phyloP scores from a whole-genome alignment of 495 filamentous ascomycete species.

The Chaetomium cochliodes region DNA sequence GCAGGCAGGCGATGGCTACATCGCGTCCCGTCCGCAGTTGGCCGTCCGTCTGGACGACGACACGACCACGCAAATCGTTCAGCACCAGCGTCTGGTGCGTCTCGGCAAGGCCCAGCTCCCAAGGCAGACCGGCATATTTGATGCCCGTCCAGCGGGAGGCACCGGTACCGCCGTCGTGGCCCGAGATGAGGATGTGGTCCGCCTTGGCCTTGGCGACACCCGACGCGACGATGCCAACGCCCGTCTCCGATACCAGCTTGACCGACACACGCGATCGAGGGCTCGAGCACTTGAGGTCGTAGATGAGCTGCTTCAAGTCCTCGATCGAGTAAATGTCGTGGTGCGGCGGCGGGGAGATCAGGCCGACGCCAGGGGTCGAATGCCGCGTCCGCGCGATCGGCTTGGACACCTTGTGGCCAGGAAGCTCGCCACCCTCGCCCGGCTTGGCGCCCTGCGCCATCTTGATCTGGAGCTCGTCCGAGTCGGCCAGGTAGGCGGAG shows the following conservation, averaged over 20 bases:
- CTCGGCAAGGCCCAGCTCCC: slow-evolving; percentile 97
- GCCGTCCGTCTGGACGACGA: slow-evolving; percentile 96
- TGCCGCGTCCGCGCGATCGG: slow-evolving; percentile 95
- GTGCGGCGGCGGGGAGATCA: slow-evolving; percentile 98
- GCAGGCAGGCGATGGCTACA: slow-evolving; percentile 91
- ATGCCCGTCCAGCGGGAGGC: slow-evolving; percentile 99
- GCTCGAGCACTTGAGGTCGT: slow-evolving; percentile 97
- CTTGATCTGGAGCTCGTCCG: slow-evolving; percentile 99
- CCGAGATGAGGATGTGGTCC: slow-evolving; percentile 96
- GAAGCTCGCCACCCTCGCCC: slow-evolving; percentile 96
- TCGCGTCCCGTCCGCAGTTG: slow-evolving; percentile 93
- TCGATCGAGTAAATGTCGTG: slow-evolving; percentile 99
- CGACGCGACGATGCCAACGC: slow-evolving; percentile 96
- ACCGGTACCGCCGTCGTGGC: slow-evolving; percentile 97
- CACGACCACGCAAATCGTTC: slow-evolving; percentile 94
- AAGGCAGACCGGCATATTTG: slow-evolving; percentile 97
- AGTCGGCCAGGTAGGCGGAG: slow-evolving; percentile 95
- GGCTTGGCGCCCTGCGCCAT: slow-evolving; percentile 99
- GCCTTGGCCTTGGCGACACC: slow-evolving; percentile 99
- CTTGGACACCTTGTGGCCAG: slow-evolving; percentile 96
- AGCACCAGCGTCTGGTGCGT: slow-evolving; percentile 98
- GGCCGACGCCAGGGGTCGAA: slow-evolving; percentile 96
- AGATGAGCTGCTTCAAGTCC: slow-evolving; percentile 98
- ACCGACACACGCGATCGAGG: slow-evolving; percentile 94
- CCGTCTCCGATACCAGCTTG: slow-evolving; percentile 97